Base-by-base conservation (phyloP, 495 filamentous ascomycete species). In the Tetracladium setigerum region DNA sequence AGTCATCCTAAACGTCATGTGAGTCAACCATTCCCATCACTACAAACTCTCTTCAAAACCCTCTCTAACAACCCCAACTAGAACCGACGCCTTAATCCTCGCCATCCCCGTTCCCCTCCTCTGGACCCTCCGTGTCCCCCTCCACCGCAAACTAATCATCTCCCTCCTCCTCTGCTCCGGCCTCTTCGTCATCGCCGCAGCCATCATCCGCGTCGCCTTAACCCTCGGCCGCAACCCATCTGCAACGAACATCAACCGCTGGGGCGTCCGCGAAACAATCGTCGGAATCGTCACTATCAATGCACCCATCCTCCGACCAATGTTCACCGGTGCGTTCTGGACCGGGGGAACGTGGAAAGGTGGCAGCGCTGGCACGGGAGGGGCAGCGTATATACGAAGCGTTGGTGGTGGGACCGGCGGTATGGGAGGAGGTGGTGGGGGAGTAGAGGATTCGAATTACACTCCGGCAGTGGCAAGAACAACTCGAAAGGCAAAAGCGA, bases 91-190 rank as follows among this genome's bases (percentile, higher is more conserved):
- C 14, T 11, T 24, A 11, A 32, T 27, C 27, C 22, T 22, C 41
- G 34, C 35, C 36, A 50, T 36, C 5, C 35, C 15, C 7, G 19
- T 18, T 3, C 14, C 53, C 46, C 33, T 59, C 7, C 22, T 43
- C n/a, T 43, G 40, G 40, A n/a, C n/a, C 10, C 15, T 43, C 8
- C 19, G 30, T 4, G 15, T 43, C 11, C 40, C 40, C n/a, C 22
- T 43, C 17, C 16, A 43, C n/a, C 19, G 40, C n/a, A 43, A 43
- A 30, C 14, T 43, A 1, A 30, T 43, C 40, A 32, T 43, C 22
- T n/a, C 27, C 4, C 27, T 43, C 22, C 22, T 43, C 11, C 22
- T 43, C 16, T 43, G 19, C 40, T 43, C 40, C 11, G 40, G 40
- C 22, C 8, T 30, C 22, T 43, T 43, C 22, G 40, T 43, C 22